Conservation (phyloP, 163 green algal species). For the Scenedesmus sp. region DNA sequence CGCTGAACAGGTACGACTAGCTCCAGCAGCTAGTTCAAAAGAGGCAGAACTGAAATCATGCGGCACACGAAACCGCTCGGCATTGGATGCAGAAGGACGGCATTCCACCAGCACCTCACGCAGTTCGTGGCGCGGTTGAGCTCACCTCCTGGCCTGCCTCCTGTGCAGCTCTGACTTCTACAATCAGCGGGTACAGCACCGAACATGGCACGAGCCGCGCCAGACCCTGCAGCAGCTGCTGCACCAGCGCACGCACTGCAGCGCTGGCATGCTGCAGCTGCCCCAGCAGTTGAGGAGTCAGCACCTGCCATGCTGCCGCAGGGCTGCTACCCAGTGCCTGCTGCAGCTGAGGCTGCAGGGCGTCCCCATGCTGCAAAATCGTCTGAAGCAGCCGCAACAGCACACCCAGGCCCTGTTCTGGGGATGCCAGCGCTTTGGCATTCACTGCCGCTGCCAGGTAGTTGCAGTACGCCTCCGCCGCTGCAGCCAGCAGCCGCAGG, state of each 20-base stretch:
- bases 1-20: no score
- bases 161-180: slow-evolving; percentile 46
- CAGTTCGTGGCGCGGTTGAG: no score
- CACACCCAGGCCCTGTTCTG: slow-evolving; percentile 56
- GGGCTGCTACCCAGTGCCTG: slow-evolving; percentile 44
- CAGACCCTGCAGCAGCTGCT: slow-evolving; percentile 56
- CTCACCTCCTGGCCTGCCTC: slow-evolving; percentile 43
- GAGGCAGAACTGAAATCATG: no score
- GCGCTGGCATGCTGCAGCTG: slow-evolving; percentile 61
- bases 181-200: slow-evolving; percentile 67
- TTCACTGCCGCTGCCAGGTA: slow-evolving; percentile 56
- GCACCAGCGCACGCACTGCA: slow-evolving; percentile 54
- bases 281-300: slow-evolving; percentile 79
- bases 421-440: not conserved
- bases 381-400: slow-evolving; percentile 67
- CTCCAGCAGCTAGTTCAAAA: no score
- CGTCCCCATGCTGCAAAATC: slow-evolving; percentile 50
- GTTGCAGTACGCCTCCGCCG: slow-evolving; percentile 59
- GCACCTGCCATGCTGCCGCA: slow-evolving; percentile 43
- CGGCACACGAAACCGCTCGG: not conserved
- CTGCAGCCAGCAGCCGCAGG: slow-evolving; percentile 41
- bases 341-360: slow-evolving; percentile 51
- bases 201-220: slow-evolving; percentile 58
- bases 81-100: no score
- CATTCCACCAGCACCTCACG: no score